Evolutionary conservation across 192 early-diverging fungal genomes (phyloP), one percentile per base, ranked within the genome.

Genomic region (Diversispora eburnea): DNA sequence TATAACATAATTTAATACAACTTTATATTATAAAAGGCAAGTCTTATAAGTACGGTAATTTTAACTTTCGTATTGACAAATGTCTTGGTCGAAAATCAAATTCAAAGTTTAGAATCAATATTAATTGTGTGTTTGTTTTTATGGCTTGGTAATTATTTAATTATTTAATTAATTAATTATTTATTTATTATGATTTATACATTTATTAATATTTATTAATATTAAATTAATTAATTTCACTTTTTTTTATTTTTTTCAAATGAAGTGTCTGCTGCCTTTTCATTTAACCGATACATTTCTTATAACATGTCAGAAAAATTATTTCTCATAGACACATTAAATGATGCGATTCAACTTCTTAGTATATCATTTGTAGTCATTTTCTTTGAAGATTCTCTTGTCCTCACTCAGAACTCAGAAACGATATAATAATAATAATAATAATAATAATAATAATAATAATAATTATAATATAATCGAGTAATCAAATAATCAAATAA

Each of bases 101-200:
- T 51, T 17, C n/a, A 68, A 39, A 54, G 52, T 68, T 25, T 25
- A 5, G 17, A 15, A 43, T 52, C 46, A 8, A 20, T 43, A 17
- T 39, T 51, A n/a, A 68, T 41, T 68, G 9, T 49, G n/a, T 39
- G 22, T 49, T 52, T 68, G 5, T 7, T 49, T 17, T 49, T 68
- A 17, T 68, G 67, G 67, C 6, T 68, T 41, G 67, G 67, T 68
- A 68, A 68, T 19, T 22, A 8, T 39, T 12, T 68, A 7, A 48
- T 45, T 20, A 45, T 9, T 45, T 52, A 33, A 25, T 33, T 33
- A 33, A 33, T 33, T 2, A 33, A 33, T 33, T 33, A 33, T 33
- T 33, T 33, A 33, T 33, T 33, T 33, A 33, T 33, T 33, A 33
- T 33, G 2, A 33, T 33, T 33, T 33, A n/a, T n/a, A n/a, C n/a